Evolutionary conservation across 2,329 filamentous ascomycete species (phyloP), one percentile per base, ranked within the genome.

Genomic region (Blastomyces percursus): DNA sequence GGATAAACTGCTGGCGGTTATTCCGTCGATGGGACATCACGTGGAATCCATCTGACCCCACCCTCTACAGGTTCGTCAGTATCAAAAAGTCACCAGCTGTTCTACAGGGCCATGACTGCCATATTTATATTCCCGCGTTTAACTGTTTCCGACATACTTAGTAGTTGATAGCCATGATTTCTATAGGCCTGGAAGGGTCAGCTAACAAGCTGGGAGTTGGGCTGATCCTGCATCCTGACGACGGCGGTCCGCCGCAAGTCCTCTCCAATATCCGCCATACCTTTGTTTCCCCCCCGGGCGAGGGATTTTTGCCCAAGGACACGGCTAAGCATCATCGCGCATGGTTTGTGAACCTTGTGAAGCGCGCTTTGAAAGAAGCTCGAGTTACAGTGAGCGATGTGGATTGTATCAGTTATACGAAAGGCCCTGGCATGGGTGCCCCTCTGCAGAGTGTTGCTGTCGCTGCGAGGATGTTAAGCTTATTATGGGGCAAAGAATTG

Each of bases 131-230:
- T 24, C 35, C 57, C 51, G 19, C 2, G 2, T 35, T 54, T 19
- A n/a, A 32, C 9, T 54, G 12, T 16, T 19, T 35, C 30, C n/a
- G 19, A 54, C 6, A 35, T 35, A 3, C 24, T 48, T 4, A 27
- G 48, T 4, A 27, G 5, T 27, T 27, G 24, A 46, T 14, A 56
- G 75, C 64, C 60, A 86, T 86, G 80, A 87, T 89, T 68, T 83
- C 86, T 38, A 82, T 90, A 70, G 87, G 87, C 27, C 82, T 90
- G 73, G 94, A 99, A 80, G 93, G 94, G 75, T 96, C 91, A 63
- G 94, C 94, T 77, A 99, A 99, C 82, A 99, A 99, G 78, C 86
- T 99, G 60, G 94, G 93, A 68, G 88, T 97, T 63, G 94, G 94
- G 71, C 81, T 99, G 63, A 96, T 99, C 74, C 84, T 86, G 30